phyloP scores from a whole-genome alignment of 805 yeast genomes.

The Sporopachydermia quercuum region DNA sequence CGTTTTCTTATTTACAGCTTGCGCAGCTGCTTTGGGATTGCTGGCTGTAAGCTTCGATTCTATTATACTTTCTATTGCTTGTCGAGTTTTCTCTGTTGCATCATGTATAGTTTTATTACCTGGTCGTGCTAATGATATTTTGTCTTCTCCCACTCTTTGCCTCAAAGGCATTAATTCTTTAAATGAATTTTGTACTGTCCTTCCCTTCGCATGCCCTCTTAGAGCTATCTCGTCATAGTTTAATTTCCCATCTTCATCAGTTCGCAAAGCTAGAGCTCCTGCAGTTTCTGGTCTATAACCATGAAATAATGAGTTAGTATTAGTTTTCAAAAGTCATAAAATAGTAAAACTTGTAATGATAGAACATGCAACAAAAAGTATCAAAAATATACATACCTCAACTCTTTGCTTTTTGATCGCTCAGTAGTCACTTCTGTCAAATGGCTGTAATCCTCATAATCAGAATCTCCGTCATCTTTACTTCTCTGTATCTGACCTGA shows the following conservation, averaged over 20 bases:
- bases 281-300: conserved; percentile 11
- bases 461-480: too few relatives aligned
- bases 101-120: conserved; percentile 28
- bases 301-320: background rate
- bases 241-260: conserved; percentile 16
- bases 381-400: background rate
- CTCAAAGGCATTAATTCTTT: conserved; percentile 50
- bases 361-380: background rate
- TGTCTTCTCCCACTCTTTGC: conserved; percentile 24
- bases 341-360: background rate
- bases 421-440: background rate
- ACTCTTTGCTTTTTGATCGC: too few relatives aligned
- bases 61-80: conserved; percentile 37
- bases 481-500: too few relatives aligned
- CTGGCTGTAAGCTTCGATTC: conserved; percentile 25
- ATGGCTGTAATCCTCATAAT: background rate
- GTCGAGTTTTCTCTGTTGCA: conserved; percentile 40
- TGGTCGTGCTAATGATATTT: conserved; percentile 28
- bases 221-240: conserved; percentile 18
- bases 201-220: conserved; percentile 16
- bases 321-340: background rate
- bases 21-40: conserved; percentile 12
- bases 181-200: conserved; percentile 30
- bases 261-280: conserved; percentile 16
- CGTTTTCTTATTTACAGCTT: conserved; percentile 11